Conservation (phyloP, 2,329 filamentous ascomycete genomes). For the Claviceps sp. region DNA sequence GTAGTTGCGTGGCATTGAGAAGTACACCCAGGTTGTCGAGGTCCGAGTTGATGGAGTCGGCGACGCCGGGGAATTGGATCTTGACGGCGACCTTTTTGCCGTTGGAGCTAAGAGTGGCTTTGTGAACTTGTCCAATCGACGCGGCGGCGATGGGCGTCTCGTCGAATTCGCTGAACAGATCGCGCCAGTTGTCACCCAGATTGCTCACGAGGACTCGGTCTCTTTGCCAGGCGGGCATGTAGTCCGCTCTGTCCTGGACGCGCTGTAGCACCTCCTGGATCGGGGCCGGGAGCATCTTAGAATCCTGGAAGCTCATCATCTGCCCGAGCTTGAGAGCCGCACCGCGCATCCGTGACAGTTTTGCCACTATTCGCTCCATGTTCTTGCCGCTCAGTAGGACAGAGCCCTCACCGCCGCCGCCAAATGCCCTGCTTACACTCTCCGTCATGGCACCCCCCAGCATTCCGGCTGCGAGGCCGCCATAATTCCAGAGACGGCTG, state of each 20-base stretch:
- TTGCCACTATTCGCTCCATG: slow-evolving; percentile 84
- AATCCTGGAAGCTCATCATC: slow-evolving; percentile 97
- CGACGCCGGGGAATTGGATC: slow-evolving; percentile 92
- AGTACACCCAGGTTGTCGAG: slow-evolving; percentile 86
- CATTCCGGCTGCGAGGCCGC: slow-evolving; percentile 88
- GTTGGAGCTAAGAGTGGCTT: slow-evolving; percentile 63
- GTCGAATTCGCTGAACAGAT: slow-evolving; percentile 72
- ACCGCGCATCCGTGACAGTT: slow-evolving; percentile 89
- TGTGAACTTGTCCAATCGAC: slow-evolving; percentile 93
- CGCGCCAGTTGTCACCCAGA: slow-evolving; percentile 71
- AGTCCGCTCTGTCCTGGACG: slow-evolving; percentile 92
- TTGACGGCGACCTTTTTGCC: slow-evolving; percentile 80
- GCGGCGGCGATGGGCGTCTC: slow-evolving; percentile 89
- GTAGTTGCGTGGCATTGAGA: slow-evolving; percentile 74
- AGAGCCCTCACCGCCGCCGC: slow-evolving; percentile 54
- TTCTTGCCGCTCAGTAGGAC: slow-evolving; percentile 80
- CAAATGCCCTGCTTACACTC: slow-evolving; percentile 65
- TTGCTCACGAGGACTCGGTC: slow-evolving; percentile 70
- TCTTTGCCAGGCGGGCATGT: slow-evolving; percentile 91
- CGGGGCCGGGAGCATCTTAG: slow-evolving; percentile 78
- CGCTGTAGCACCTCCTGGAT: slow-evolving; percentile 85
- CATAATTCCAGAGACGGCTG: slow-evolving; percentile 86
- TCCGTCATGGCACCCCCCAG: slow-evolving; percentile 84
- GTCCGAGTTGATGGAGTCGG: slow-evolving; percentile 91
- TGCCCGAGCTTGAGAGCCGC: slow-evolving; percentile 95